phyloP scores from a whole-genome alignment of 2,329 filamentous ascomycete species.

The Leptographium galeiforme region DNA sequence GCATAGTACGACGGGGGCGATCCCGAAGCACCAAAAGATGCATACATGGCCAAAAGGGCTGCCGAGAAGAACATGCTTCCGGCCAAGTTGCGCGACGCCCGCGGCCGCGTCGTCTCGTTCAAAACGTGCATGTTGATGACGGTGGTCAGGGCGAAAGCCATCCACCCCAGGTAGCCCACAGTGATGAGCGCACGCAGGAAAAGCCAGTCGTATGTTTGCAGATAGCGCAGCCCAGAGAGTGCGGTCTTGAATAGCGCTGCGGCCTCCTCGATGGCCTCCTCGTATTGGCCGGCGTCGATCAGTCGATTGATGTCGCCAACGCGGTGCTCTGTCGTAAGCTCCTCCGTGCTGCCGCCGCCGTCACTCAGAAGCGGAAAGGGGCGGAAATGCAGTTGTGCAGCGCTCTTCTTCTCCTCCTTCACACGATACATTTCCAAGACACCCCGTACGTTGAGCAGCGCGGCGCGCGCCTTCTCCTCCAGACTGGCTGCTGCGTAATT shows the following conservation, averaged over 20 bases:
- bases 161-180: slow-evolving; percentile 86
- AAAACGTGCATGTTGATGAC: slow-evolving; percentile 83
- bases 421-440: slow-evolving; percentile 94
- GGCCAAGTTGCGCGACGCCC: slow-evolving; percentile 46
- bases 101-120: slow-evolving; percentile 49
- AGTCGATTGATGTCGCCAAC: slow-evolving; percentile 52
- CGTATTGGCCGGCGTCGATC: slow-evolving; percentile 52
- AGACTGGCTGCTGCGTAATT: slow-evolving; percentile 62
- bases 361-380: slow-evolving; percentile 61
- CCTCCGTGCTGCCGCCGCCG: slow-evolving; percentile 14
- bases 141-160: slow-evolving; percentile 78
- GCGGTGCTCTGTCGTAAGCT: slow-evolving; percentile 42
- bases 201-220: slow-evolving; percentile 98
- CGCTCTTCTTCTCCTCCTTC: slow-evolving; percentile 76
- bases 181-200: slow-evolving; percentile 86
- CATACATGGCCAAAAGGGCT: slow-evolving; percentile 59
- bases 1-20: slow-evolving; percentile 78
- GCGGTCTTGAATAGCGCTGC: slow-evolving; percentile 63
- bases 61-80: slow-evolving; percentile 61
- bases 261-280: slow-evolving; percentile 69
- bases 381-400: slow-evolving; percentile 60
- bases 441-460: slow-evolving; percentile 69
- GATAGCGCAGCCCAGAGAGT: slow-evolving; percentile 74
- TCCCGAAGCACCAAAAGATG: slow-evolving; percentile 64
- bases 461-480: slow-evolving; percentile 69